Evolutionary conservation across 805 yeast genomes (phyloP).

Genomic region (Metschnikowia orientalis): DNA sequence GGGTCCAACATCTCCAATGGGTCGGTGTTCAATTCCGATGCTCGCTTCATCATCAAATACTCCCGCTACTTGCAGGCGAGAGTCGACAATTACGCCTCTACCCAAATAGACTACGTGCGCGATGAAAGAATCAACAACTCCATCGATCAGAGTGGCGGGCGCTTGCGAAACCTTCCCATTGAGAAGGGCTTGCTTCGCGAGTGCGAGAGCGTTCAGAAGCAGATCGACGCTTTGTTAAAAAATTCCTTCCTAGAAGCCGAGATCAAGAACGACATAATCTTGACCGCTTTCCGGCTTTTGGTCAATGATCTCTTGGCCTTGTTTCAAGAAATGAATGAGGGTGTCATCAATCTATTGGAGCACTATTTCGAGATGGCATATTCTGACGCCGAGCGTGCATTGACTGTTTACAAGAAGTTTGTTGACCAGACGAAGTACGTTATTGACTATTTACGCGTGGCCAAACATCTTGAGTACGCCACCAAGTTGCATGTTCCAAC

Average conservation of each 20-base stretch:
- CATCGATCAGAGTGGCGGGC: slow-evolving; percentile 49
- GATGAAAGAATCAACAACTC: slow-evolving; percentile 50
- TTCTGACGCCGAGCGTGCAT: slow-evolving; percentile 80
- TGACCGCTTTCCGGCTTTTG: slow-evolving; percentile 80
- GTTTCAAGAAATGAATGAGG: slow-evolving; percentile 90
- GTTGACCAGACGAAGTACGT: slow-evolving; percentile 84
- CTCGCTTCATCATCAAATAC: slow-evolving; percentile 59
- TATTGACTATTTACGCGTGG: slow-evolving; percentile 80
- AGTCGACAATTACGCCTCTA: slow-evolving; percentile 61
- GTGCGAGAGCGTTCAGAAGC: slow-evolving; percentile 78
- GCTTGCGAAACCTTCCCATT: slow-evolving; percentile 60
- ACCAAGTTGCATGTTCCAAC: slow-evolving; percentile 93
- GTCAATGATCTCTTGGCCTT: slow-evolving; percentile 85
- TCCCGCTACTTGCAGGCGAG: slow-evolving; percentile 65
- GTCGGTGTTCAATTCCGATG: slow-evolving; percentile 42
- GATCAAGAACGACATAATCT: slow-evolving; percentile 74
- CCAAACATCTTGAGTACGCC: slow-evolving; percentile 80
- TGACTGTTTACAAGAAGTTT: slow-evolving; percentile 77
- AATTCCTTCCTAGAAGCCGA: slow-evolving; percentile 78
- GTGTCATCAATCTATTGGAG: slow-evolving; percentile 88
- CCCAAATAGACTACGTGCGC: slow-evolving; percentile 73
- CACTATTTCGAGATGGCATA: slow-evolving; percentile 92
- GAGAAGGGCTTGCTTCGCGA: slow-evolving; percentile 81
- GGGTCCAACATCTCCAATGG: slow-evolving; percentile 36
- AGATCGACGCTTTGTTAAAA: slow-evolving; percentile 68